Conservation (phyloP, 2,329 filamentous ascomycete species). For the Daldinia sp. region DNA sequence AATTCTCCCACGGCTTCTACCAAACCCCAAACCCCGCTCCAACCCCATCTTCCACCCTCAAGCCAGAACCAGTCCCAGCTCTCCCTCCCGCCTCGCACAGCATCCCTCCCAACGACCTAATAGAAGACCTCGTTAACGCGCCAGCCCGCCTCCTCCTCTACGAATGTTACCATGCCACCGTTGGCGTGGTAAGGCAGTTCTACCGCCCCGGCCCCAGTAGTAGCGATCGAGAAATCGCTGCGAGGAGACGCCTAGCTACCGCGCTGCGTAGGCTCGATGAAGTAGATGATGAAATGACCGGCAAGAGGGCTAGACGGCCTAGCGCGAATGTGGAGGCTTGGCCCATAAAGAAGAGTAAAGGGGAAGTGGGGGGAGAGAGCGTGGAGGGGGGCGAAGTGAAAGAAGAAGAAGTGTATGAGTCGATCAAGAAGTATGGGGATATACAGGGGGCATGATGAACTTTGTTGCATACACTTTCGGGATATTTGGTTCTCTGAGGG, state of each 20-base stretch:
- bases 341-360: slow-evolving; percentile 53
- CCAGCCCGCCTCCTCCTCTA: slow-evolving; percentile 63
- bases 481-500: neutral
- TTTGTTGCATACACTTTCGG: neutral
- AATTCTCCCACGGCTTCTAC: slow-evolving; percentile 59
- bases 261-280: slow-evolving; percentile 57
- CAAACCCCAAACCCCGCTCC: neutral
- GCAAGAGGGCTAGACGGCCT: slow-evolving; percentile 48
- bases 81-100: too few species aligned
- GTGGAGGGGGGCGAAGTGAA: neutral
- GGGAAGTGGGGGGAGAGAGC: neutral
- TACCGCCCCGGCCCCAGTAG: slow-evolving; percentile 60
- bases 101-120: slow-evolving; percentile 44
- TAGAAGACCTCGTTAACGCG: slow-evolving; percentile 56
- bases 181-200: slow-evolving; percentile 62
- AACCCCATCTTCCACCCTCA: neutral
- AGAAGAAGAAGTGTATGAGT: neutral
- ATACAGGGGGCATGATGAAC: neutral
- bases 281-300: slow-evolving; percentile 46
- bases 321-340: slow-evolving; percentile 53
- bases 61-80: too few species aligned
- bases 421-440: neutral
- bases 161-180: slow-evolving; percentile 64
- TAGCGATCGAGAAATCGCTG: slow-evolving; percentile 60
- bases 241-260: slow-evolving; percentile 58